Percentiles rank a stretch among this genome's conserved stretches.
Evolutionary conservation across 2,329 filamentous ascomycete genomes (phyloP).

Genomic region (Paracoccidioides brasiliensis): DNA sequence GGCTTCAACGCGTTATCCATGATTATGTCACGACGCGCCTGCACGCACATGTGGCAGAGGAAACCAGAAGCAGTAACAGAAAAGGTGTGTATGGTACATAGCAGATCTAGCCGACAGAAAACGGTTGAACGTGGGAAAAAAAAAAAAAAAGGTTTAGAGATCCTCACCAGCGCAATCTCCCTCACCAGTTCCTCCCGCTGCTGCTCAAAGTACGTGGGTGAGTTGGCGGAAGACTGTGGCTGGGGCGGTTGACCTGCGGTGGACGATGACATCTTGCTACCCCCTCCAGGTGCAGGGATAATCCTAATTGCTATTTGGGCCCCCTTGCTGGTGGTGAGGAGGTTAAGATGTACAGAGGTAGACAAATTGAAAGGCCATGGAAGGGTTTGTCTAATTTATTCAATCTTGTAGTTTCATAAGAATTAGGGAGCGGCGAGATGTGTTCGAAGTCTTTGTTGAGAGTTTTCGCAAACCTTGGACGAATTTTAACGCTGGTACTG

Average conservation of each 20-base stretch:
- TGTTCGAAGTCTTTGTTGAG: too few relatives aligned
- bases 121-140: neutral
- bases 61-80: neutral
- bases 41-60: too few relatives aligned
- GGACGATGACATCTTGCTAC: neutral
- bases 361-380: too few relatives aligned
- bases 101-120: neutral
- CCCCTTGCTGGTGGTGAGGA: neutral
- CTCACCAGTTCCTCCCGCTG: constrained; percentile 30
- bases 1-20: too few relatives aligned
- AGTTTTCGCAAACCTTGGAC: too few relatives aligned
- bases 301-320: neutral
- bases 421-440: too few relatives aligned
- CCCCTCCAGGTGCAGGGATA: neutral
- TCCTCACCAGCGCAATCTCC: constrained; percentile 30
- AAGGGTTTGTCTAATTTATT: too few relatives aligned
- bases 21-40: too few relatives aligned
- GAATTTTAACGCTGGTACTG: too few relatives aligned
- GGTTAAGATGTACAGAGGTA: neutral
- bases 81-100: neutral
- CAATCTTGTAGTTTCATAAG: too few relatives aligned
- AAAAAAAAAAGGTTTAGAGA: neutral
- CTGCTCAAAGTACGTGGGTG: constrained; percentile 23
- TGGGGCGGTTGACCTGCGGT: neutral
- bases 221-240: neutral